Base-by-base conservation (phyloP, 2,329 filamentous ascomycete genomes). In the Clarireedia monteithiana region DNA sequence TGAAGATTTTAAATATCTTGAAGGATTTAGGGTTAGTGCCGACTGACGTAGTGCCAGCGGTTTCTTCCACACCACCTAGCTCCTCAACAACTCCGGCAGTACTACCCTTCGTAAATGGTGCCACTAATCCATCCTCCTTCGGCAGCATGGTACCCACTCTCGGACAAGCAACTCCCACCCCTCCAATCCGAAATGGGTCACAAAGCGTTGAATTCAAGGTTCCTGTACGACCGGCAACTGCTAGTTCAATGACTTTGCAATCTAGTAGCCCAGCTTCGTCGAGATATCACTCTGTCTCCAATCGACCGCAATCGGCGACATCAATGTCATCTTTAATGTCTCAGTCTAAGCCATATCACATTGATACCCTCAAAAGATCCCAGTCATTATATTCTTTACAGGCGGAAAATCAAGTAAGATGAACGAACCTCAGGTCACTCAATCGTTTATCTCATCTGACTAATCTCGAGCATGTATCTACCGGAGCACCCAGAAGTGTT, bases 1-100 rank as follows among this genome's bases (percentile, higher is more conserved):
- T 50, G 10, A 60, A 52, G 51, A 59, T 59, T 38, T 14, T 62
- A 15, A 69, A 56, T 59, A 56, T 58, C 65, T 62, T 56, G 61
- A 69, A 56, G 62, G 63, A 53, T 60, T 68, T 65, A 61, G 75
- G 55, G 53, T 56, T 70, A 69, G 49, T 67, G 39, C 47, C 70
- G 69, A 63, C 56, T 17, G 54, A 63, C 23, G 60, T 48, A 44
- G 48, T 51, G 17, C n/a, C 55, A 17, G 26, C 55, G 10, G 36
- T 42, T 20, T n/a, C 59, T 36, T 17, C 51, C 15, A 30, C 47
- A 12, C 55, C 49, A 30, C n/a, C 10, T 14, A 12, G 12, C 30
- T 12, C 30, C 20, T 46, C 15, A 6, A 26, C 44, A 39, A 15
- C 42, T 27, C 38, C 50, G 5, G 20, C 15, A 14, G 26, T 27